Evolutionary conservation across 345 rosid species (phyloP).

Genomic region (Pugionium cornutum): DNA sequence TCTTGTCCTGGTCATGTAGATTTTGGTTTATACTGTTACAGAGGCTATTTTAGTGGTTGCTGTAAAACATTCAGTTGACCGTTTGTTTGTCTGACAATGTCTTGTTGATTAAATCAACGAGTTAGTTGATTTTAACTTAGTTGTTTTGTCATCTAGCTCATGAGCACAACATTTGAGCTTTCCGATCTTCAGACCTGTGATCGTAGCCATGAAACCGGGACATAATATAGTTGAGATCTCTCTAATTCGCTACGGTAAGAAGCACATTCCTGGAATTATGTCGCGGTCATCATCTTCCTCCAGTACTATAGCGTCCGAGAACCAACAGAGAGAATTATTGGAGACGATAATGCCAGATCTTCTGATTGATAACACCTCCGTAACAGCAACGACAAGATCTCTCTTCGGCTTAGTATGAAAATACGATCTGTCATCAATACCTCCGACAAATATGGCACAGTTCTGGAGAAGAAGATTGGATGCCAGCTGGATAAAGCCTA

Average conservation of each 20-base stretch:
- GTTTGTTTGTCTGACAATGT: conserved; percentile 29
- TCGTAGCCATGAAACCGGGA: conserved; percentile 50
- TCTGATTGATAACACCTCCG: conserved; percentile 52
- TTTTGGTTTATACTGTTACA: conserved; percentile 1
- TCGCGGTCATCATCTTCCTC: conserved; percentile 58
- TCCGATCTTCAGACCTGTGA: conserved; percentile 54
- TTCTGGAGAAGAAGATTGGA: conserved; percentile 71
- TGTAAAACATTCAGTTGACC: conserved; percentile 32
- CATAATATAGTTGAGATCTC: conserved; percentile 68
- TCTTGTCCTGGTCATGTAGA: conserved; percentile 21
- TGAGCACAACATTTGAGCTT: conserved; percentile 37
- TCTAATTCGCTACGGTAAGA: conserved; percentile 65
- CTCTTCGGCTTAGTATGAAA: conserved; percentile 53
- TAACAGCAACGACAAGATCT: conserved; percentile 43
- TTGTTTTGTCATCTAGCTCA: conserved; percentile 2
- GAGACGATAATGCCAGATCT: conserved; percentile 62
- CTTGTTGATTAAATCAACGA: neutral
- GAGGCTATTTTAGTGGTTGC: conserved; percentile 33
- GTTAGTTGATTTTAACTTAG: conserved; percentile 14
- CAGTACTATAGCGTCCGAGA: conserved; percentile 50
- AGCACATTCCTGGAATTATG: conserved; percentile 60
- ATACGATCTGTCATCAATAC: conserved; percentile 64
- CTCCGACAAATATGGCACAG: conserved; percentile 50
- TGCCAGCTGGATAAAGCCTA: conserved; percentile 64
- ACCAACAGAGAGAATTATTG: conserved; percentile 63